phyloP scores from a whole-genome alignment of 371 early-diverging fungal species.

The Actinomucor elegans region DNA sequence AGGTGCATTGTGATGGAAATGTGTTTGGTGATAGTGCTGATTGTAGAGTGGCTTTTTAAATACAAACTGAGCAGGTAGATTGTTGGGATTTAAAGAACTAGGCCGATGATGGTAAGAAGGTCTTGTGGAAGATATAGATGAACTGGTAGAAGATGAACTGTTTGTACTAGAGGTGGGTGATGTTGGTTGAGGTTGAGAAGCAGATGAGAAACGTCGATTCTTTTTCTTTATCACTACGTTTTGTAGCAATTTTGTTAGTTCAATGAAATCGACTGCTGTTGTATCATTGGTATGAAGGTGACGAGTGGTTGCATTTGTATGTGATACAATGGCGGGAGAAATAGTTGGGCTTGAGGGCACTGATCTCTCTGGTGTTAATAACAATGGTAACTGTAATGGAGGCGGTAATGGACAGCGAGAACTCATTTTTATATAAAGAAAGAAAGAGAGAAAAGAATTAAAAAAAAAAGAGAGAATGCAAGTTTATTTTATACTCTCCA shows the following conservation, averaged over 20 bases:
- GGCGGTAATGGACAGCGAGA: neutral
- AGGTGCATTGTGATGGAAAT: constrained; percentile 28
- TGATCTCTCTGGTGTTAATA: constrained; percentile 33
- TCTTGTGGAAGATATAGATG: neutral
- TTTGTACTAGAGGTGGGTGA: constrained; percentile 1
- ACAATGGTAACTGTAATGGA: neutral
- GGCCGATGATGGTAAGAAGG: constrained; percentile 1
- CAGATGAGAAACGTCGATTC: neutral
- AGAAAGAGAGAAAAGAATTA: neutral
- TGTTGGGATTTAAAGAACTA: neutral
- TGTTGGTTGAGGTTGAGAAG: neutral
- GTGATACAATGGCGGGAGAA: constrained; percentile 28
- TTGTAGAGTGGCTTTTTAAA: constrained; percentile 43
- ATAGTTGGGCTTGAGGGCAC: constrained; percentile 29
- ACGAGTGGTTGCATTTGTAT: constrained; percentile 26
- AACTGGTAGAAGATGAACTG: neutral
- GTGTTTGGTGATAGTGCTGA: constrained; percentile 35
- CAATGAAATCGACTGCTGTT: constrained; percentile 21
- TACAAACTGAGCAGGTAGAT: constrained; percentile 36
- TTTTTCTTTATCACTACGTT: constrained; percentile 16
- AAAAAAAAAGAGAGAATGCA: neutral
- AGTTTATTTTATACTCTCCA: constrained; percentile 8
- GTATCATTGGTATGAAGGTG: constrained; percentile 32
- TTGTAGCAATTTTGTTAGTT: constrained; percentile 28
- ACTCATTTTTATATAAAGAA: constrained; percentile 1